These are phyloP conservation scores for Fusarium armeniacum DNA, from an alignment of 2,329 filamentous ascomycete species.

Conservation along the genomic window DNA sequence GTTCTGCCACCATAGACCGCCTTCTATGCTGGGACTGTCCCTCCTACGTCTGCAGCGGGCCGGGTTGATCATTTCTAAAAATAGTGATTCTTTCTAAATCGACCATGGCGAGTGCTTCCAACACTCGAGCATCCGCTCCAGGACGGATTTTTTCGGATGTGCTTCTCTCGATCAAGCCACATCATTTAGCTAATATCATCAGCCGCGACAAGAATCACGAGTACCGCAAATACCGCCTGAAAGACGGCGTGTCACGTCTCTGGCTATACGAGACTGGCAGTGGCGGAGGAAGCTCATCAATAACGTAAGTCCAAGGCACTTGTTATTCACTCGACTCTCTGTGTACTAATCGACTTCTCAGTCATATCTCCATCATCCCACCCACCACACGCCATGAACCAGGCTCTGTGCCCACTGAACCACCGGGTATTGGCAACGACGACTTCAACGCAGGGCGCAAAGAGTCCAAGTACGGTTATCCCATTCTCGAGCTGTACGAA, in stretches of 20 bases:
- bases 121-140: not conserved
- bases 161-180: slow-evolving; percentile 43
- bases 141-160: slow-evolving; percentile 26
- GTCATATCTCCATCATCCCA: slow-evolving; percentile 35
- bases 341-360: not conserved
- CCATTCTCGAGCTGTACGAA: slow-evolving; percentile 47
- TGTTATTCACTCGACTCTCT: not conserved
- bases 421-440: slow-evolving; percentile 49
- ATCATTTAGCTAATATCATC: slow-evolving; percentile 44
- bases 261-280: slow-evolving; percentile 49
- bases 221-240: slow-evolving; percentile 48
- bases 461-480: slow-evolving; percentile 49
- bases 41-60: too few relatives aligned
- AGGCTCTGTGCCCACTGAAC: slow-evolving; percentile 40
- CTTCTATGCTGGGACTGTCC: too few relatives aligned
- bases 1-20: too few relatives aligned
- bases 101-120: too few relatives aligned
- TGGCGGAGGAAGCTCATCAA: slow-evolving; percentile 34
- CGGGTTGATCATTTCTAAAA: too few relatives aligned
- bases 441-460: slow-evolving; percentile 51
- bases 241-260: slow-evolving; percentile 42
- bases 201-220: slow-evolving; percentile 48
- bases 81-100: too few relatives aligned
- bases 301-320: slow-evolving; percentile 39
- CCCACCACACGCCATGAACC: slow-evolving; percentile 19